Evolutionary conservation across 2,329 filamentous ascomycete species (phyloP).

Genomic region (Dissoconium aciculare): DNA sequence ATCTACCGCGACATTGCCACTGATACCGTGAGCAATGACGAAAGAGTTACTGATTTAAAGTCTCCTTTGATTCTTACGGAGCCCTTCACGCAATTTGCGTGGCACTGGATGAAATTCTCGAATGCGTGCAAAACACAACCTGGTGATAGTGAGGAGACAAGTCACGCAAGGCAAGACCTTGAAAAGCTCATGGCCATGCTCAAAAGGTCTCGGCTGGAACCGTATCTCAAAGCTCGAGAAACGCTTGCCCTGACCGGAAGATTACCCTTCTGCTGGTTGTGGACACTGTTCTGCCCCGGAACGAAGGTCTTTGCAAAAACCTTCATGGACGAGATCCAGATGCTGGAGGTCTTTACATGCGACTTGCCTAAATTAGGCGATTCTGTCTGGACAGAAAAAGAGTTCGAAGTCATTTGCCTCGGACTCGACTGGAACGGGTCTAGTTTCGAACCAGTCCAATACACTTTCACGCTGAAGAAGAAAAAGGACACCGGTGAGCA

Average conservation of each 20-base stretch:
- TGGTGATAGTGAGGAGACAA: background rate
- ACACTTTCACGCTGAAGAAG: conserved; percentile 3
- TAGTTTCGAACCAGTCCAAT: conserved; percentile 3
- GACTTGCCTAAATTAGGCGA: background rate
- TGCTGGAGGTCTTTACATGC: conserved; percentile 3
- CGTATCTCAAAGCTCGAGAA: conserved; percentile 2
- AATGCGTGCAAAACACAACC: conserved; percentile 4
- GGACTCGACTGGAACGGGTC: conserved; percentile 7
- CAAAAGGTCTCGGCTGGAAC: conserved; percentile 1
- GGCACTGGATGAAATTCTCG: conserved; percentile 2
- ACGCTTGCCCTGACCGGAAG: background rate
- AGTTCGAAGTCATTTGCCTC: background rate
- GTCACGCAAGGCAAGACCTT: conserved; percentile 3
- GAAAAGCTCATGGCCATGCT: conserved; percentile 3
- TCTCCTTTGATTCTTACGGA: background rate
- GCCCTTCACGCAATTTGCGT: conserved; percentile 3
- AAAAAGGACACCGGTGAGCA: background rate
- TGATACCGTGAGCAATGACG: too few species aligned
- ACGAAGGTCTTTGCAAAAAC: background rate
- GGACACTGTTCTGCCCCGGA: conserved; percentile 3
- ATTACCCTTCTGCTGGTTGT: conserved; percentile 3
- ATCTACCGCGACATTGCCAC: conserved; percentile 4
- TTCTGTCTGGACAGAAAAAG: background rate
- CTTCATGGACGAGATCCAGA: conserved; percentile 2
- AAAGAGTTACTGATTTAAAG: too few species aligned